Conservation (phyloP, 768 basidiomycete species). For the Mycena chlorophos region DNA sequence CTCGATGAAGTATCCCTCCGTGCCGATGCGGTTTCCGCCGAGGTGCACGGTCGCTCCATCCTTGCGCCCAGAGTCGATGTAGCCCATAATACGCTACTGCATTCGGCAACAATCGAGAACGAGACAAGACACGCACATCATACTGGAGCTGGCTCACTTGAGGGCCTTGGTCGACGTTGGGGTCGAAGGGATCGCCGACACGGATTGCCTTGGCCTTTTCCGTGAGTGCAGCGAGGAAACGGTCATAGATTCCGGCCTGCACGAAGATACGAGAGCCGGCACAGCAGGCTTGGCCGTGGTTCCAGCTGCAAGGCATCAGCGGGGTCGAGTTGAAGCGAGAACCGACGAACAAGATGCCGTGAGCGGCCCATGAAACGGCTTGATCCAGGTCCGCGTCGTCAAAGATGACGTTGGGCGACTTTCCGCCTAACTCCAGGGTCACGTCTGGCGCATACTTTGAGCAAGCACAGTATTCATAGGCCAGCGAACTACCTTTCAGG, state of each 20-base stretch:
- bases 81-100: conserved; percentile 54
- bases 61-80: conserved; percentile 60
- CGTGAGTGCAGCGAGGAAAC: conserved; percentile 49
- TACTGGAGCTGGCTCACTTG: conserved; percentile 50
- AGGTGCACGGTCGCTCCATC: conserved; percentile 59
- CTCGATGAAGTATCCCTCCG: conserved; percentile 59
- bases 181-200: conserved; percentile 49
- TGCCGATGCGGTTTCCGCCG: conserved; percentile 55
- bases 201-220: conserved; percentile 32
- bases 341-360: conserved; percentile 61
- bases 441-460: too few species aligned
- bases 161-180: conserved; percentile 47
- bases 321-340: neutral
- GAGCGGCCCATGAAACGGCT: conserved; percentile 64
- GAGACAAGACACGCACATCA: conserved; percentile 33
- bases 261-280: conserved; percentile 61
- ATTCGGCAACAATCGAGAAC: neutral
- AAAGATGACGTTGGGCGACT: conserved; percentile 64
- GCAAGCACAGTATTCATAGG: too few species aligned
- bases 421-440: conserved; percentile 73
- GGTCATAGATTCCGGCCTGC: conserved; percentile 57
- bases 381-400: conserved; percentile 64
- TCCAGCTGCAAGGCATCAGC: conserved; percentile 22
- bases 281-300: conserved; percentile 30
- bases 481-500: too few species aligned